Evolutionary conservation across 2,329 filamentous ascomycete species (phyloP).

Genomic region (Aspergillus sp.): DNA sequence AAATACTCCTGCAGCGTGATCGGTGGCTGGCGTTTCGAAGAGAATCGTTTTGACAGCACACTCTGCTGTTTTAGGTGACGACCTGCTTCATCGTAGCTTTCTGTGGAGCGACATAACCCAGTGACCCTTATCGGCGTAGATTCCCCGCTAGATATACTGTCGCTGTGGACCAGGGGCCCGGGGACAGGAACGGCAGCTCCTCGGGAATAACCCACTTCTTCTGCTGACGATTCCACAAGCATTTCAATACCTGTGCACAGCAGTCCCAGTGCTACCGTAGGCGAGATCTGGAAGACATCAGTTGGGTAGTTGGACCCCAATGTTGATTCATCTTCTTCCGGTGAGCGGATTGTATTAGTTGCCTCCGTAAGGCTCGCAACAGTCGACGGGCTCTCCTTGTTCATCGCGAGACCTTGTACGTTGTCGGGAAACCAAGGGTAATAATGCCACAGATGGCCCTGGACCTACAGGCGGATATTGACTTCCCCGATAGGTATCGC

Average conservation of each 20-base stretch:
- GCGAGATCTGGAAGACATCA: slow-evolving; percentile 66
- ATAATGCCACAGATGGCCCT: slow-evolving; percentile 23
- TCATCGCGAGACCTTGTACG: slow-evolving; percentile 27
- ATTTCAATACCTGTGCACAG: slow-evolving; percentile 70
- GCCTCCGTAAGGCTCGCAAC: slow-evolving; percentile 2
- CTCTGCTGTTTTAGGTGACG: slow-evolving; percentile 76
- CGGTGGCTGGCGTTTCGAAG: slow-evolving; percentile 81
- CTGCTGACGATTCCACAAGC: slow-evolving; percentile 49
- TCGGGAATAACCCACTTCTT: slow-evolving; percentile 55
- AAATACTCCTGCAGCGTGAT: slow-evolving; percentile 85
- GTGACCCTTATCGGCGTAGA: slow-evolving; percentile 28
- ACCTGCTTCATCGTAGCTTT: slow-evolving; percentile 54
- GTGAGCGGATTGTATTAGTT: neutral
- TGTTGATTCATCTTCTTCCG: slow-evolving; percentile 1
- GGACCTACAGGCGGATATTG: slow-evolving; percentile 30
- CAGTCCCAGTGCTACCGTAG: slow-evolving; percentile 74
- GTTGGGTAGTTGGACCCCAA: slow-evolving; percentile 3
- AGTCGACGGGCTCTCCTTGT: neutral
- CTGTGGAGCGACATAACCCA: slow-evolving; percentile 40
- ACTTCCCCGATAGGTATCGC: slow-evolving; percentile 29
- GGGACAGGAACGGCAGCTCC: slow-evolving; percentile 50
- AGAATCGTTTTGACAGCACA: slow-evolving; percentile 88
- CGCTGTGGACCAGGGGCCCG: slow-evolving; percentile 47
- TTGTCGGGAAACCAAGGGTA: slow-evolving; percentile 12
- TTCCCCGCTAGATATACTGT: slow-evolving; percentile 26